Evolutionary conservation across 2,329 filamentous ascomycete species (phyloP), one percentile per base, ranked within the genome.

Genomic region (Colletotrichum incanum): DNA sequence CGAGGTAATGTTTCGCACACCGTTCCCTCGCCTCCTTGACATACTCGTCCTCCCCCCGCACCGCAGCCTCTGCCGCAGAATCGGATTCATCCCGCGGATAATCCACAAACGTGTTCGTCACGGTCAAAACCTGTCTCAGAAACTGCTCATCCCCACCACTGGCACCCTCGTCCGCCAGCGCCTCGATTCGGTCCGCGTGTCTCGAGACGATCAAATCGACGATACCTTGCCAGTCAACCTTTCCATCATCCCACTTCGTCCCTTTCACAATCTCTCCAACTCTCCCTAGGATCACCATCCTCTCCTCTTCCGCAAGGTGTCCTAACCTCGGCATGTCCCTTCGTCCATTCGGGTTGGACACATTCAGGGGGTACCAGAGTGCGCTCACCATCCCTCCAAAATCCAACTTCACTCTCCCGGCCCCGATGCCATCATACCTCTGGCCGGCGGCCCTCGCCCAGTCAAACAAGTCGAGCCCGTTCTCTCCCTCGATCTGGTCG

Each of bases 141-240:
- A 87, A 81, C 1, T 77, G 26, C 9, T 75, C 70, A 3, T 80
- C 74, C 0, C 80, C 75, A 5, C 78, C 73, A 2, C 78, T 75
- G 2, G 74, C 59, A 6, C n/a, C 55, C 8, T 56, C 66, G 26
- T 65, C 49, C 31, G 71, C 67, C 41, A 73, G 5, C n/a, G 61
- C 62, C 61, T 66, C 71, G 14, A 95, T 80, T 31, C 90, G 84
- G 41, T 87, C 82, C 5, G 87, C 86, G 76, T 92, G 94, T 1
- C 93, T 87, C 5, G 84, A 79, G 5, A 93, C 84, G 5, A 95
- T 83, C 84, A 93, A 86, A 75, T 95, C 93, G 0, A 87, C 85
- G 1, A 93, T 83, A 0, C 82, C 86, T 77, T 94, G 93, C 93
- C 93, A 95, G 76, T 93, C 83, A 34, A 89, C 52, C 49, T 34